Percentiles rank a stretch among this genome's conserved stretches.
These are phyloP conservation scores for Phytophthora ramorum DNA, from an alignment of 352 stramenopile species.

Conservation along the genomic window DNA sequence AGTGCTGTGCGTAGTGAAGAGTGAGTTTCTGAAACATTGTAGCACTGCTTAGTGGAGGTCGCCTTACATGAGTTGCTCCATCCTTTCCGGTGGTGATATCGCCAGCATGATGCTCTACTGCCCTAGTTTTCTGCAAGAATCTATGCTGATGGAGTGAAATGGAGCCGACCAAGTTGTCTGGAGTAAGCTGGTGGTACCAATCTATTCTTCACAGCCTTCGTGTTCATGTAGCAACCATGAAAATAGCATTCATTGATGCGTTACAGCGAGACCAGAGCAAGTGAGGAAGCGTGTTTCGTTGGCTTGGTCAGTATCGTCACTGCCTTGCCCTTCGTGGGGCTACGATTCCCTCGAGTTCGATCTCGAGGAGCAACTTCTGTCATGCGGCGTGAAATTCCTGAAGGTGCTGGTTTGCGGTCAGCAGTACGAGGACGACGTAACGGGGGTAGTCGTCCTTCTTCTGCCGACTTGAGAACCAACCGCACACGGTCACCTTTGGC, in stretches of 20 bases:
- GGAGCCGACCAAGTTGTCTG: not conserved
- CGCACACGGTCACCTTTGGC: constrained; percentile 57
- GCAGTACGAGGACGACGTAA: constrained; percentile 26
- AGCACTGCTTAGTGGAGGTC: not conserved
- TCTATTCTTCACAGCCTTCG: constrained; percentile 5
- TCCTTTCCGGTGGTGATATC: constrained; percentile 46
- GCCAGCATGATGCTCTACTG: constrained; percentile 38
- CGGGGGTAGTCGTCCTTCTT: constrained; percentile 54
- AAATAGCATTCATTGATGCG: constrained; percentile 31
- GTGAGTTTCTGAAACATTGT: not conserved
- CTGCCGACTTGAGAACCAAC: constrained; percentile 49
- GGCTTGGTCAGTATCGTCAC: constrained; percentile 20
- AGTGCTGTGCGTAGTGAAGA: constrained; percentile 26
- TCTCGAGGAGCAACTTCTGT: constrained; percentile 33
- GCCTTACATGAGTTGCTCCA: constrained; percentile 66
- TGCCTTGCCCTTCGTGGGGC: constrained; percentile 19
- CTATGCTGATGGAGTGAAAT: not conserved
- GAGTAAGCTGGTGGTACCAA: not conserved
- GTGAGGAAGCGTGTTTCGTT: constrained; percentile 15
- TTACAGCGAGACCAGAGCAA: constrained; percentile 24
- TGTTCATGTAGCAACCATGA: constrained; percentile 6
- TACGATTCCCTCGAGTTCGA: constrained; percentile 9
- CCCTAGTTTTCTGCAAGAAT: not conserved
- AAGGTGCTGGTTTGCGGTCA: not conserved
- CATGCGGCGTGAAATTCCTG: constrained; percentile 29